Evolutionary conservation across 129 eudicot species (phyloP).

Genomic region (Helianthus tuberosus): DNA sequence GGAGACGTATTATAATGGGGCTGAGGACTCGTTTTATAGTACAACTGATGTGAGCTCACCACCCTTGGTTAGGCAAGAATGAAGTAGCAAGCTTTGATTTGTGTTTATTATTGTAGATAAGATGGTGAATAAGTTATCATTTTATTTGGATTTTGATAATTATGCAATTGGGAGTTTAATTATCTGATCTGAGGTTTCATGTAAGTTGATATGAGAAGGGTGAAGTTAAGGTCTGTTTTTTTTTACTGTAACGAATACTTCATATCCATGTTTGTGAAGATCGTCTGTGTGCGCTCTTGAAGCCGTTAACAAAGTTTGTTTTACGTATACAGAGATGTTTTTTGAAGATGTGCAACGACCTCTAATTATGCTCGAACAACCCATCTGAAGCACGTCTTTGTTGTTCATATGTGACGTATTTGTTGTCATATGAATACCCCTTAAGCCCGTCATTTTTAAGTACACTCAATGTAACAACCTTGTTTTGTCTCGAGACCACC

Average conservation of each 20-base stretch:
- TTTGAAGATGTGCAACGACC: too few species aligned
- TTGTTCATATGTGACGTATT: too few species aligned
- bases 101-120: constrained; percentile 39
- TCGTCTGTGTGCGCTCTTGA: too few species aligned
- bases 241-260: constrained; percentile 25
- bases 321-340: too few species aligned
- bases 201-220: constrained; percentile 25
- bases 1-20: constrained; percentile 51
- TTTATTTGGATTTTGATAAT: constrained; percentile 25
- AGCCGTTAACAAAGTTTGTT: too few species aligned
- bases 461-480: too few species aligned
- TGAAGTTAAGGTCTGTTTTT: constrained; percentile 33
- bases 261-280: not conserved
- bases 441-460: too few species aligned
- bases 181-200: constrained; percentile 9
- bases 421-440: too few species aligned
- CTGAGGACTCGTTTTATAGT: constrained; percentile 91
- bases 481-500: too few species aligned
- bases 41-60: constrained; percentile 92
- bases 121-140: constrained; percentile 39
- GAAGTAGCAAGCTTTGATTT: constrained; percentile 22
- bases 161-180: constrained; percentile 20
- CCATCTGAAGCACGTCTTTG: too few species aligned
- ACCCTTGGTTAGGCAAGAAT: constrained; percentile 63
- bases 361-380: too few species aligned